A percentile compares a stretch with the other conserved stretches of the same genome.
Evolutionary conservation across 2,329 filamentous ascomycete species (phyloP).

Genomic region (Paraphaeosphaeria sporulosa): DNA sequence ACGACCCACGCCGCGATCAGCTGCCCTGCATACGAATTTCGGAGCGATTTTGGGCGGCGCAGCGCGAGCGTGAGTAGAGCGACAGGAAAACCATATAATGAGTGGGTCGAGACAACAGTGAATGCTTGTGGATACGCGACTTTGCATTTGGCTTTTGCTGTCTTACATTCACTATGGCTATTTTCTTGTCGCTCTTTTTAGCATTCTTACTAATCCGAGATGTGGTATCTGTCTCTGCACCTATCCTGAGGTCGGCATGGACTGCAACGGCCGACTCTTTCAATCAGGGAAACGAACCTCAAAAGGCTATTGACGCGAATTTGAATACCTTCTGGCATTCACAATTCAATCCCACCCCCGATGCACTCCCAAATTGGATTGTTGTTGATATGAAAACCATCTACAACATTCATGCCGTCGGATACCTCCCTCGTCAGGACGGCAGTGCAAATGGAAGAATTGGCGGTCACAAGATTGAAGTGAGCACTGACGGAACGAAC

Average conservation of each 20-base stretch:
- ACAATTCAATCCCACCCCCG: slow-evolving; percentile 27
- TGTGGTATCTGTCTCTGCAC: slow-evolving; percentile 25
- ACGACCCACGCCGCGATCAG: background rate
- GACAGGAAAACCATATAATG: background rate
- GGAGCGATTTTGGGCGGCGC: background rate
- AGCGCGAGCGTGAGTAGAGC: background rate
- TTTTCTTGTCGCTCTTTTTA: slow-evolving; percentile 11
- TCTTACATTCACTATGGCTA: slow-evolving; percentile 13
- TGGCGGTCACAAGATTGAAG: slow-evolving; percentile 43
- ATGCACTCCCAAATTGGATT: slow-evolving; percentile 40
- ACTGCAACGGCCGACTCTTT: slow-evolving; percentile 37
- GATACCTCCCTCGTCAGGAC: slow-evolving; percentile 44
- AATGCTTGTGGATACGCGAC: background rate
- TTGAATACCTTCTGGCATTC: slow-evolving; percentile 45
- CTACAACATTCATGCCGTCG: slow-evolving; percentile 41
- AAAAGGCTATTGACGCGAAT: slow-evolving; percentile 43
- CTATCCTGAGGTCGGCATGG: slow-evolving; percentile 33
- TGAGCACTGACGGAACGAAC: slow-evolving; percentile 39
- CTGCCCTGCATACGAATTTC: background rate
- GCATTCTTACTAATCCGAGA: slow-evolving; percentile 10
- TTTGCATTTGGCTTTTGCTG: background rate
- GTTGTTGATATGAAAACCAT: slow-evolving; percentile 43
- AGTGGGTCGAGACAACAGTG: background rate
- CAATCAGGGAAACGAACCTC: slow-evolving; percentile 27
- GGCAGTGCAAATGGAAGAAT: slow-evolving; percentile 45